Evolutionary conservation across 352 stramenopile species (phyloP).

Genomic region (Globisporangium viniferum): DNA sequence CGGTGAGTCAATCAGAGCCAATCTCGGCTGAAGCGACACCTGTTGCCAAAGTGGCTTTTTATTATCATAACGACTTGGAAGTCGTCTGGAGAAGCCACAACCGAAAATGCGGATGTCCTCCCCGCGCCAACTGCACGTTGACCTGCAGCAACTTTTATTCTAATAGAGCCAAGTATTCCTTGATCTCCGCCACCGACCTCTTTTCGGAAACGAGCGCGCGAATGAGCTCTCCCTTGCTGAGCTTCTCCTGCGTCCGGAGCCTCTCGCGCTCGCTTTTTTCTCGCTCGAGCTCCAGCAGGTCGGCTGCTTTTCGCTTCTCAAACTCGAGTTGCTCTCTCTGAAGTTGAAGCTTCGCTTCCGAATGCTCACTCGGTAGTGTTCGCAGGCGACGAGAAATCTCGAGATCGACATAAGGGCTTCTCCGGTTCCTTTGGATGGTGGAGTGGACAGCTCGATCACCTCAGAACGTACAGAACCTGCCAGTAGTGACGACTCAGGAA

Average conservation of each 20-base stretch:
- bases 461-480: neutral
- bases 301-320: neutral
- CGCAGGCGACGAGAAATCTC: neutral
- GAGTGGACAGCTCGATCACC: neutral
- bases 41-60: no score
- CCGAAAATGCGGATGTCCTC: no score
- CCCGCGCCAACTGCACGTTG: no score
- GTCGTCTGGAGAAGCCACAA: no score
- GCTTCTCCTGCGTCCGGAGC: neutral
- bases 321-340: neutral
- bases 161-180: slow-evolving; percentile 1
- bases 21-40: no score
- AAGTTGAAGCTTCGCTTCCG: neutral
- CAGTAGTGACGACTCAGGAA: neutral
- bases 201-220: neutral
- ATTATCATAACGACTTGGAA: no score
- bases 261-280: neutral
- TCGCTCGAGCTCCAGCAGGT: neutral
- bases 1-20: no score
- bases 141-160: neutral
- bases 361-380: neutral
- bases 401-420: neutral
- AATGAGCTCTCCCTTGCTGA: neutral
- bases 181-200: neutral
- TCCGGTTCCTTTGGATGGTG: neutral